These are phyloP conservation scores for Yamadazyma pseudoaaseri DNA, from an alignment of 1,139 yeast species.

Conservation along the genomic window DNA sequence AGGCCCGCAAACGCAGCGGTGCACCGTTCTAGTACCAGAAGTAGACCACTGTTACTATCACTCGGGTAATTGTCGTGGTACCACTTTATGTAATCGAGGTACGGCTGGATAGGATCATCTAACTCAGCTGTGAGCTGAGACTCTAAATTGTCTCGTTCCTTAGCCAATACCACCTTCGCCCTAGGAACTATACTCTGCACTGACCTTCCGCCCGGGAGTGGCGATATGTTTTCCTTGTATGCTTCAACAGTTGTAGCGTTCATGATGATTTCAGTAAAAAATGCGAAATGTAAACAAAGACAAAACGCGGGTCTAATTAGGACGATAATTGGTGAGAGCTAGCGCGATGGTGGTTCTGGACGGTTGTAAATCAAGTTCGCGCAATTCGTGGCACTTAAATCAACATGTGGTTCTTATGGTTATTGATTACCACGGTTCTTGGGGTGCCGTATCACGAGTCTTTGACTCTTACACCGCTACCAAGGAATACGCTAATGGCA, in stretches of 20 bases:
- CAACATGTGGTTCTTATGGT: slow-evolving; percentile 1
- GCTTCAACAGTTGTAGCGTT: slow-evolving; percentile 54
- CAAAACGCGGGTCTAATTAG: neutral
- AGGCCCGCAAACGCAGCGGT: slow-evolving; percentile 68
- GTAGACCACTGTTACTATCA: slow-evolving; percentile 71
- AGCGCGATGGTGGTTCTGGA: too few species aligned
- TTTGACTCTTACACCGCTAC: slow-evolving; percentile 63
- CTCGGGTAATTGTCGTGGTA: slow-evolving; percentile 63
- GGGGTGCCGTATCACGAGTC: slow-evolving; percentile 50
- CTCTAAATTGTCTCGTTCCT: slow-evolving; percentile 32
- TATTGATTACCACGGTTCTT: slow-evolving; percentile 1
- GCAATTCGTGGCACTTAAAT: too few species aligned
- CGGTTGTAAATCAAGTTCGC: too few species aligned
- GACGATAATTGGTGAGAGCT: too few species aligned
- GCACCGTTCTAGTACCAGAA: slow-evolving; percentile 67
- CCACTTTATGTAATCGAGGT: slow-evolving; percentile 73
- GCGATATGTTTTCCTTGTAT: slow-evolving; percentile 80
- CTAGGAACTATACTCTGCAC: slow-evolving; percentile 47
- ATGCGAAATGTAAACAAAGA: neutral
- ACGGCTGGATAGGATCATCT: slow-evolving; percentile 83
- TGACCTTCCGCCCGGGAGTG: slow-evolving; percentile 68
- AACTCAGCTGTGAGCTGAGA: slow-evolving; percentile 31
- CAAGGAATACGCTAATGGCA: slow-evolving; percentile 65
- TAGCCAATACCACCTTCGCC: neutral
- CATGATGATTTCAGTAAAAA: too few species aligned